Conservation (phyloP, 2,329 filamentous ascomycete species). For the Aureobasidium sp. region DNA sequence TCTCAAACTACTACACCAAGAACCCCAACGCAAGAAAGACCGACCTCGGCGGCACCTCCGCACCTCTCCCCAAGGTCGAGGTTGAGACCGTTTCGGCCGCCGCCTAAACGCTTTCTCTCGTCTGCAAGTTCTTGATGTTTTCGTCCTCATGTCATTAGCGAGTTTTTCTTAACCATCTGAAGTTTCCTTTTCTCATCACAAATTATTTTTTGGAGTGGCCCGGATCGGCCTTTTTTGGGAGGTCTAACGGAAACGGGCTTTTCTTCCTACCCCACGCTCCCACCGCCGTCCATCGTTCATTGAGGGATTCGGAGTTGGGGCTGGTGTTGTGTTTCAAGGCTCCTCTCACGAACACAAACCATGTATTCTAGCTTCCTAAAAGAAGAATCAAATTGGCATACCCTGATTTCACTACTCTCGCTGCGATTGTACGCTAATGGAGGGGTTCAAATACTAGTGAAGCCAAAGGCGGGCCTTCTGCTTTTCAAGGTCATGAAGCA, state of each 20-base stretch:
- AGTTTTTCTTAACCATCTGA: background rate
- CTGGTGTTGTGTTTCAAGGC: background rate
- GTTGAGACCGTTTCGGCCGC: slow-evolving; percentile 45
- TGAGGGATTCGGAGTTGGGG: background rate
- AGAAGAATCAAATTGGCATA: slow-evolving; percentile 2
- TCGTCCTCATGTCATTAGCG: slow-evolving; percentile 11
- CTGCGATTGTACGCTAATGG: too few relatives aligned
- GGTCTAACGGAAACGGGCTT: background rate
- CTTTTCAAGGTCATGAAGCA: too few relatives aligned
- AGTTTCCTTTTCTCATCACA: background rate
- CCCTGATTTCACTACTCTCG: too few relatives aligned
- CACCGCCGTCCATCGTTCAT: background rate
- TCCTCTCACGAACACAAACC: slow-evolving; percentile 7
- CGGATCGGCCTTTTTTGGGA: background rate
- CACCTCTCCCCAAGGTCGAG: slow-evolving; percentile 60
- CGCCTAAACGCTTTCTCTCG: slow-evolving; percentile 2
- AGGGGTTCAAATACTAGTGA: too few relatives aligned
- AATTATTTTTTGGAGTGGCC: slow-evolving; percentile 11
- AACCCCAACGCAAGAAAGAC: slow-evolving; percentile 70
- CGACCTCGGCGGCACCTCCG: slow-evolving; percentile 67
- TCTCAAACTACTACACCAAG: slow-evolving; percentile 86
- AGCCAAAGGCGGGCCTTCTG: too few relatives aligned
- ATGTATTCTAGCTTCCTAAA: slow-evolving; percentile 2
- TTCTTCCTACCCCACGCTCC: background rate
- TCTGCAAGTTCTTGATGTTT: slow-evolving; percentile 4